Percentiles rank a stretch among this genome's conserved stretches.
phyloP scores from a whole-genome alignment of 1,284 basidiomycete genomes.

The Taiwanofungus camphoratus region DNA sequence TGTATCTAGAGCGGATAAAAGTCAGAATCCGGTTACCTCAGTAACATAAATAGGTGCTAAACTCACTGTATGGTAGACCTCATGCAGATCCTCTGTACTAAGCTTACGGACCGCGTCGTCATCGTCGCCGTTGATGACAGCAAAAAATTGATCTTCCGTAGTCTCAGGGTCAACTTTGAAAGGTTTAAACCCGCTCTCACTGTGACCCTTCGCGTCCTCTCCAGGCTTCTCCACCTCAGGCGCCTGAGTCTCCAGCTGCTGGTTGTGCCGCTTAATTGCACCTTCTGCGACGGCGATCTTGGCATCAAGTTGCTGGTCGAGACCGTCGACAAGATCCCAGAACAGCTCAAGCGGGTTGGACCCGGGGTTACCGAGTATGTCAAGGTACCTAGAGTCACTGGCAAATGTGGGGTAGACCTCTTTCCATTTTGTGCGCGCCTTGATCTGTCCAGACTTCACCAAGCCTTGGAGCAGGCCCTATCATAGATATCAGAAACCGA shows the following conservation, averaged over 20 bases:
- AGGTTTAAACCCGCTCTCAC: conserved; percentile 26
- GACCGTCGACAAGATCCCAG: conserved; percentile 87
- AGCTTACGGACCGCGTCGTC: conserved; percentile 45
- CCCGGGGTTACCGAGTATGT: conserved; percentile 86
- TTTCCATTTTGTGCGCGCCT: conserved; percentile 87
- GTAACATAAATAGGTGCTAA: conserved; percentile 5
- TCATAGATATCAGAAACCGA: no score
- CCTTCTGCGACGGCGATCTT: conserved; percentile 63
- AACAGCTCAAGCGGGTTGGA: conserved; percentile 94
- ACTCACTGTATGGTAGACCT: conserved; percentile 67
- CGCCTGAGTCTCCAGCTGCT: conserved; percentile 13
- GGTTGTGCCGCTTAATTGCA: conserved; percentile 49
- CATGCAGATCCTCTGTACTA: conserved; percentile 47
- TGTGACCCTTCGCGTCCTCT: conserved; percentile 29
- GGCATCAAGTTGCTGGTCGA: conserved; percentile 81
- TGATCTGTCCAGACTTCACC: conserved; percentile 62
- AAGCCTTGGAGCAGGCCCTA: conserved; percentile 71
- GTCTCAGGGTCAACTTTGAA: conserved; percentile 55
- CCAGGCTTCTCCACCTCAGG: conserved; percentile 26
- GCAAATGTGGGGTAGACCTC: conserved; percentile 75
- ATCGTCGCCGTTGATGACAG: conserved; percentile 48
- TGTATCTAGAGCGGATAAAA: conserved; percentile 50
- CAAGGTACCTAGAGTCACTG: conserved; percentile 77
- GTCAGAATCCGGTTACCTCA: conserved; percentile 9
- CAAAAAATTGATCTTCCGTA: conserved; percentile 53